Evolutionary conservation across 2,329 filamentous ascomycete species (phyloP).

Genomic region (Dendrostoma leiphaemia): DNA sequence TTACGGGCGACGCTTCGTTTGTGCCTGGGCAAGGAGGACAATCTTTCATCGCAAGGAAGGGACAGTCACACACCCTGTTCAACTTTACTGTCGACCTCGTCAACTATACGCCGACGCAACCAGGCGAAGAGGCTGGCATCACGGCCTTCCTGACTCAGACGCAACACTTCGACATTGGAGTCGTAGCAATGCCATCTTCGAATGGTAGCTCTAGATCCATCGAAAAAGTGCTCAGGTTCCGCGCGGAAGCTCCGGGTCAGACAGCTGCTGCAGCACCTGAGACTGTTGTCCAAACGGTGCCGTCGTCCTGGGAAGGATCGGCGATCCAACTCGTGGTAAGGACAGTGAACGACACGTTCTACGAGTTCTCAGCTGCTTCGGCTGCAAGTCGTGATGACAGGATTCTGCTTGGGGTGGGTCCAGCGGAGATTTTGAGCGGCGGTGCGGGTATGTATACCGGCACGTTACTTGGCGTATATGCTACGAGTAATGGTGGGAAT

Average conservation of each 20-base stretch:
- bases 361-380: constrained; percentile 27
- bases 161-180: constrained; percentile 31
- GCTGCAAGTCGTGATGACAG: constrained; percentile 16
- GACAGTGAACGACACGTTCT: constrained; percentile 28
- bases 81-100: constrained; percentile 29
- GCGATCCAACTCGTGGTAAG: constrained; percentile 30
- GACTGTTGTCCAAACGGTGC: constrained; percentile 21
- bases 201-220: not conserved
- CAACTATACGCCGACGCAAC: constrained; percentile 22
- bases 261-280: not conserved
- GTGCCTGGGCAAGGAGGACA: constrained; percentile 25
- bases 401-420: constrained; percentile 26
- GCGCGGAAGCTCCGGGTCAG: constrained; percentile 10
- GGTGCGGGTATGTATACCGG: constrained; percentile 32
- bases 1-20: constrained; percentile 22
- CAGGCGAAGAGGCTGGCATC: constrained; percentile 31
- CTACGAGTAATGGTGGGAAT: constrained; percentile 33
- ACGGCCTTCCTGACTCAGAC: constrained; percentile 32
- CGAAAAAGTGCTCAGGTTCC: constrained; percentile 24
- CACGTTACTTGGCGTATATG: constrained; percentile 32
- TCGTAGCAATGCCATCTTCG: constrained; percentile 22
- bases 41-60: constrained; percentile 29
- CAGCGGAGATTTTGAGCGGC: constrained; percentile 30
- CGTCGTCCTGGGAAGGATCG: constrained; percentile 22
- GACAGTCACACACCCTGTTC: constrained; percentile 32